phyloP scores from a whole-genome alignment of 192 early-diverging fungal genomes.

The Ambispora gerdemannii region DNA sequence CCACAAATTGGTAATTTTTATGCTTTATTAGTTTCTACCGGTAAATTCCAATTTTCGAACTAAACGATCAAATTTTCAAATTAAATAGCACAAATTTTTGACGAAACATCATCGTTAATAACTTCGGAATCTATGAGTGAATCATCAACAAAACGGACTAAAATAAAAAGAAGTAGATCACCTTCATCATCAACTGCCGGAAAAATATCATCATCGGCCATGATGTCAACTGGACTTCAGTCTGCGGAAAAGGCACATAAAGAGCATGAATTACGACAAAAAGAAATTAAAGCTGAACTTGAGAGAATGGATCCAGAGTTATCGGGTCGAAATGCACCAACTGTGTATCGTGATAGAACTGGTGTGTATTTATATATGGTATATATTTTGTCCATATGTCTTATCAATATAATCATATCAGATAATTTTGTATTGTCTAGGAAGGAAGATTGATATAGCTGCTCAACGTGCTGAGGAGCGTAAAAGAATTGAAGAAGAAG shows the following conservation, averaged over 20 bases:
- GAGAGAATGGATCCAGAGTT: conserved; percentile 19
- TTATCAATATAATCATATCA: not conserved
- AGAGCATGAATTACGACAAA: conserved; percentile 25
- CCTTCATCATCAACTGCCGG: conserved; percentile 27
- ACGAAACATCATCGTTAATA: not conserved
- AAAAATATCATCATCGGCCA: conserved; percentile 32
- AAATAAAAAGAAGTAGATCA: conserved; percentile 28
- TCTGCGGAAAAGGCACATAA: conserved; percentile 28
- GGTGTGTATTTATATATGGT: conserved; percentile 17
- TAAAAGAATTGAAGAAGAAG: conserved; percentile 50
- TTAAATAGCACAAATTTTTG: not conserved
- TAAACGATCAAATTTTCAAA: not conserved
- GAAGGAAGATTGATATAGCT: conserved; percentile 47
- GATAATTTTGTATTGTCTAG: conserved; percentile 21
- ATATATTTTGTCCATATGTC: not conserved
- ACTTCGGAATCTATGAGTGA: not conserved
- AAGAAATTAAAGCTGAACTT: conserved; percentile 23
- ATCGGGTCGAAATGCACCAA: conserved; percentile 38
- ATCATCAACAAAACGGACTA: conserved; percentile 22
- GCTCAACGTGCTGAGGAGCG: conserved; percentile 39
- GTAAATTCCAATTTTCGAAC: not conserved
- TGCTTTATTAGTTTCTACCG: not conserved
- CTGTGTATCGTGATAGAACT: conserved; percentile 42
- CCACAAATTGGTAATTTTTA: conserved; percentile 17
- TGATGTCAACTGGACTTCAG: conserved; percentile 35